A percentile compares a stretch with the other conserved stretches of the same genome.
Conservation (phyloP, 345 rosid genomes). For the Sonneratia alba region DNA sequence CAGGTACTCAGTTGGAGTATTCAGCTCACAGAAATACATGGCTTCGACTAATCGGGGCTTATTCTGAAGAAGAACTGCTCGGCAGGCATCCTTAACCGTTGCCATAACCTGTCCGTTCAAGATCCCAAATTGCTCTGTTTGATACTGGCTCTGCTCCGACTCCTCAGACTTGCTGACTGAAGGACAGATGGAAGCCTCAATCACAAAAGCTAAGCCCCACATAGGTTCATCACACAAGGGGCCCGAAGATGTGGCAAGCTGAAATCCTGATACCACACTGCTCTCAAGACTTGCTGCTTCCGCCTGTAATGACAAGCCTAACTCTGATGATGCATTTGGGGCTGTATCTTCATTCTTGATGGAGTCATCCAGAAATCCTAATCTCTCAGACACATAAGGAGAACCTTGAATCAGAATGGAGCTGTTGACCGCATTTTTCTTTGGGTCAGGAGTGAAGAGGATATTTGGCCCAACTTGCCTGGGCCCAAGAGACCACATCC, state of each 20-base stretch:
- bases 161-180: conserved; percentile 27
- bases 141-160: conserved; percentile 30
- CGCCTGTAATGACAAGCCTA: conserved; percentile 22
- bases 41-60: conserved; percentile 83
- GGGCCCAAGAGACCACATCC: conserved; percentile 94
- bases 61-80: conserved; percentile 61
- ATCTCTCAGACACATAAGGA: conserved; percentile 56
- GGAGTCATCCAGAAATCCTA: conserved; percentile 48
- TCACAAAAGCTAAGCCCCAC: conserved; percentile 80
- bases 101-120: conserved; percentile 84
- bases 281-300: conserved; percentile 63
- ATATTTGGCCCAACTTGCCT: conserved; percentile 86
- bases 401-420: conserved; percentile 53
- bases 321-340: conserved; percentile 23
- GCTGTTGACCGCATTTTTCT: conserved; percentile 22
- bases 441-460: conserved; percentile 62
- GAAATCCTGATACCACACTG: conserved; percentile 78
- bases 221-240: conserved; percentile 85
- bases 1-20: conserved; percentile 60
- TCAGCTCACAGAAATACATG: conserved; percentile 84
- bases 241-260: conserved; percentile 75
- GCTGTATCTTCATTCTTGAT: conserved; percentile 12
- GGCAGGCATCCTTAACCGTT: conserved; percentile 73
- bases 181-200: conserved; percentile 49
- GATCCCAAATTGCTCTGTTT: conserved; percentile 49